A percentile compares a stretch with the other conserved stretches of the same genome.
Conservation (phyloP, 2,329 filamentous ascomycete species). For the Westerdykella ornata region DNA sequence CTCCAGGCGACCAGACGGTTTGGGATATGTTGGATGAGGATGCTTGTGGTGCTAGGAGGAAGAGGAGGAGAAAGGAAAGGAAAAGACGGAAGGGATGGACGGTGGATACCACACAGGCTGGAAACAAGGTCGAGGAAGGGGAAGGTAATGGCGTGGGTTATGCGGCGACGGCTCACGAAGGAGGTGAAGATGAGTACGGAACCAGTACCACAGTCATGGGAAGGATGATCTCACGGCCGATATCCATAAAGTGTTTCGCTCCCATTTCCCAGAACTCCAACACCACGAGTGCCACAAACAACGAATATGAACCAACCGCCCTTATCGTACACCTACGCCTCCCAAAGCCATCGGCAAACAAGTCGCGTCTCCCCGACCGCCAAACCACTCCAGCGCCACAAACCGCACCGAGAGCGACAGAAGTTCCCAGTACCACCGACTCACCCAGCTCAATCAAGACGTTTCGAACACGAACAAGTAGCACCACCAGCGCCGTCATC, state of each 20-base stretch:
- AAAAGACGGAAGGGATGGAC: background rate
- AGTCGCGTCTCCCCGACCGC: too few species aligned
- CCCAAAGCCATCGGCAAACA: too few species aligned
- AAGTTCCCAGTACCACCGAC: too few species aligned
- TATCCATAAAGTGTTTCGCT: background rate
- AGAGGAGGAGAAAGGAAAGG: background rate
- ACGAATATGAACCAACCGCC: too few species aligned
- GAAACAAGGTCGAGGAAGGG: background rate
- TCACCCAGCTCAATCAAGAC: too few species aligned
- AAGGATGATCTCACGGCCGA: background rate
- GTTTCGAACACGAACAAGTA: too few species aligned
- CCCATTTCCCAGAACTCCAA: background rate
- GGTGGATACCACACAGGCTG: background rate
- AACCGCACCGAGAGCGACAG: too few species aligned
- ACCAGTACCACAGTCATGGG: background rate
- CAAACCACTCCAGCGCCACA: too few species aligned
- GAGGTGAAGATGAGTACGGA: background rate
- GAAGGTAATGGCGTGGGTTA: background rate
- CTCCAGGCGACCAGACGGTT: slow-evolving; percentile 6
- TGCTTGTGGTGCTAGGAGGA: background rate
- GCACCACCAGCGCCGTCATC: too few species aligned
- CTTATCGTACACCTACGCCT: too few species aligned
- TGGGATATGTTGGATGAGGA: slow-evolving; percentile 14
- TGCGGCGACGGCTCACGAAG: background rate
- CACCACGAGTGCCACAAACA: background rate